These are phyloP conservation scores for Xylaria sp. DNA, from an alignment of 2,329 filamentous ascomycete genomes.

Conservation along the genomic window DNA sequence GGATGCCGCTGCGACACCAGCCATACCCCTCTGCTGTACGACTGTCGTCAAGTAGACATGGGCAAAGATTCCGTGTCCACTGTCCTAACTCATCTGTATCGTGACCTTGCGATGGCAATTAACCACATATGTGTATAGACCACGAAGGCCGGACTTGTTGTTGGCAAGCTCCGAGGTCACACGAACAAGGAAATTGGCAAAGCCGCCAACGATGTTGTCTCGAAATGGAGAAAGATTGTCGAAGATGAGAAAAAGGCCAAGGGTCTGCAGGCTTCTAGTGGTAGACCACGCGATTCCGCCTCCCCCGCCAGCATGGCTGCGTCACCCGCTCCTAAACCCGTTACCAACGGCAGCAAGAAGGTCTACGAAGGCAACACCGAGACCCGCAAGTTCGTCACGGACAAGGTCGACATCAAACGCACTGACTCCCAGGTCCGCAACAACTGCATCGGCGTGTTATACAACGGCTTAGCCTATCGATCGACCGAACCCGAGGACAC, in stretches of 20 bases:
- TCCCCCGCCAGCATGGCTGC: slow-evolving; percentile 55
- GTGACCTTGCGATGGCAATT: background rate
- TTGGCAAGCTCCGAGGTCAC: slow-evolving; percentile 81
- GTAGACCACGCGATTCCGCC: slow-evolving; percentile 54
- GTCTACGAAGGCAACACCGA: slow-evolving; percentile 69
- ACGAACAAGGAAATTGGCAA: slow-evolving; percentile 80
- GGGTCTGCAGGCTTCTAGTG: slow-evolving; percentile 32
- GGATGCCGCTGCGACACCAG: background rate
- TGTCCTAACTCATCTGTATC: background rate
- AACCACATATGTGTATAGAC: slow-evolving; percentile 51
- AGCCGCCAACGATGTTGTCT: slow-evolving; percentile 80
- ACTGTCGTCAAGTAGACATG: too few relatives aligned
- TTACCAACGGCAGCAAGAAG: slow-evolving; percentile 49
- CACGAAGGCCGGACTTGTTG: slow-evolving; percentile 88
- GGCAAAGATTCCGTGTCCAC: background rate
- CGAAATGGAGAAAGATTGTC: slow-evolving; percentile 84
- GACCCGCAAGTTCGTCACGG: slow-evolving; percentile 81
- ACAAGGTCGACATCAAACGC: slow-evolving; percentile 77
- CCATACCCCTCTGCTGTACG: background rate
- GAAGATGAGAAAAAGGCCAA: slow-evolving; percentile 64
- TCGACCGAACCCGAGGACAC: slow-evolving; percentile 73
- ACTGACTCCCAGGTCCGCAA: slow-evolving; percentile 78
- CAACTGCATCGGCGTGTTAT: slow-evolving; percentile 87
- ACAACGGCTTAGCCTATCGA: slow-evolving; percentile 80
- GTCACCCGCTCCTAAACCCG: slow-evolving; percentile 52